Evolutionary conservation across 139 green algal genomes (phyloP), one percentile per base, ranked within the genome.

Genomic region (Mychonastes homosphaera): DNA sequence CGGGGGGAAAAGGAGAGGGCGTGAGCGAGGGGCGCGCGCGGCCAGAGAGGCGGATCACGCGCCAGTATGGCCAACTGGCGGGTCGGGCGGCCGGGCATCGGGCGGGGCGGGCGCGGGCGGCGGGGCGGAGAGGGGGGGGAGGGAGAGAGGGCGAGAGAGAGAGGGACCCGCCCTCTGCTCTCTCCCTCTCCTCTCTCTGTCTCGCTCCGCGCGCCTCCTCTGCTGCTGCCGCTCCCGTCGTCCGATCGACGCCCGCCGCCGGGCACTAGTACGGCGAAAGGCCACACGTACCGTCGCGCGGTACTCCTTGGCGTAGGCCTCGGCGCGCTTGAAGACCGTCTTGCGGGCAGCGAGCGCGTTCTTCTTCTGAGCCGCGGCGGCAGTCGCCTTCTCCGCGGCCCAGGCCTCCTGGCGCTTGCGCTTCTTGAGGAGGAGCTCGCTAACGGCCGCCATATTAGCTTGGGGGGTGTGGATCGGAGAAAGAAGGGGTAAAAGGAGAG

Each of bases 291-390:
- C 90, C 88, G 95, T 72, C 32, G 75, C n/a, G 16, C 89, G 77
- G 84, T 96, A 97, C 74, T 98, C 90, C 71, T 95, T 87, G n/a
- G 96, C 88, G 71, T 96, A 99, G 62, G 82, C 54, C 84, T 97
- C 92, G 26, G 92, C 92, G 33, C 86, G 76, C 81, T 97, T 98
- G 78, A 99, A 96, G 59, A 96, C 48, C 65, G 89, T 86, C 67
- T 81, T 84, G 58, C 84, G 78, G 29, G 74, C 62, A 44, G 86
- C 75, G 8, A 79, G 56, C n/a, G n/a, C n/a, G n/a, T n/a, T n/a
- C n/a, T n/a, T n/a, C n/a, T n/a, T n/a, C n/a, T n/a, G n/a, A n/a
- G n/a, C n/a, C n/a, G n/a, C n/a, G 12, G 70, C 77, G 28, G 69
- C 75, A 44, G 77, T 80, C 6, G 80, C 80, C 72, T 81, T 83